A percentile compares a stretch with the other conserved stretches of the same genome.
phyloP scores from a whole-genome alignment of 306 rosid genomes.

The Pyrus communis region DNA sequence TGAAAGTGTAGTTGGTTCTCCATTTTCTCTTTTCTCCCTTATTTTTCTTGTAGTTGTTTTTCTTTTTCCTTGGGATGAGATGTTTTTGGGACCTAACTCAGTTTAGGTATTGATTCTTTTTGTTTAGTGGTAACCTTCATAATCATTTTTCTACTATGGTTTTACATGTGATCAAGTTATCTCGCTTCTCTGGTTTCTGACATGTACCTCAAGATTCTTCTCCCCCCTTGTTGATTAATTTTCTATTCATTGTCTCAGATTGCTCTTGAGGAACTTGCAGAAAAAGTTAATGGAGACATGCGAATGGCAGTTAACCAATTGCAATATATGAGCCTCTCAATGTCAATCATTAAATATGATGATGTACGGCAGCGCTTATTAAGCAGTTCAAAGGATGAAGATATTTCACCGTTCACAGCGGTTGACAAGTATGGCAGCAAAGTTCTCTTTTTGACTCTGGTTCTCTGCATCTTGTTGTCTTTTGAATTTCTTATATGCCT shows the following conservation, averaged over 20 bases:
- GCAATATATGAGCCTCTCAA: constrained; percentile 91
- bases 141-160: neutral
- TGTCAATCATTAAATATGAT: constrained; percentile 73
- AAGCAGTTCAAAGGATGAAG: constrained; percentile 79
- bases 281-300: constrained; percentile 90
- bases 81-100: neutral
- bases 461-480: neutral
- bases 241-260: constrained; percentile 35
- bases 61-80: neutral
- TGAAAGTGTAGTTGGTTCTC: neutral
- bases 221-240: neutral
- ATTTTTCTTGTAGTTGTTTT: neutral
- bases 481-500: neutral
- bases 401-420: constrained; percentile 92
- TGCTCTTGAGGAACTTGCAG: constrained; percentile 93
- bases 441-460: neutral
- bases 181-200: neutral
- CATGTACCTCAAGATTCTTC: neutral
- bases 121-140: neutral
- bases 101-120: neutral
- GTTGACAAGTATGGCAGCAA: constrained; percentile 70
- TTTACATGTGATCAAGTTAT: neutral
- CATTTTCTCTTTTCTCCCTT: neutral
- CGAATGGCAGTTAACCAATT: constrained; percentile 93
- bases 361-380: constrained; percentile 71